Conservation (phyloP, 2,329 filamentous ascomycete species). For the Leptographium galeiforme region DNA sequence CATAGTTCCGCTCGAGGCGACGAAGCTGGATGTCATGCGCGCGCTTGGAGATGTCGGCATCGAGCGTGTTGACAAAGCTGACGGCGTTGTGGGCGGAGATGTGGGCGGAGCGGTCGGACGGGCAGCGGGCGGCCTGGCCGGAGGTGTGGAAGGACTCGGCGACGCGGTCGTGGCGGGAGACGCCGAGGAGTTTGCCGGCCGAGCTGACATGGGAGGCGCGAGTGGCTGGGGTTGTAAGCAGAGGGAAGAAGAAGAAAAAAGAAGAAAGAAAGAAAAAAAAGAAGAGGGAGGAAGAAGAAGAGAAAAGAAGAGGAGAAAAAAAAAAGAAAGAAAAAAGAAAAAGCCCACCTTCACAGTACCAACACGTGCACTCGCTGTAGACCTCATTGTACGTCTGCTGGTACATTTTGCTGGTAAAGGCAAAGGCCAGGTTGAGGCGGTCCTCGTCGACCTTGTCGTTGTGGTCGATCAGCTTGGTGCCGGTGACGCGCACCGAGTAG, state of each 20-base stretch:
- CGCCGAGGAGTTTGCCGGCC: constrained; percentile 29
- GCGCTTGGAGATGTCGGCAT: constrained; percentile 12
- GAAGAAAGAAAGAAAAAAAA: background rate
- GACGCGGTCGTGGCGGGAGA: constrained; percentile 31
- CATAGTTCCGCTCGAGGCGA: constrained; percentile 41
- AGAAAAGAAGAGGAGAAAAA: background rate
- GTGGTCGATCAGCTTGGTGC: constrained; percentile 57
- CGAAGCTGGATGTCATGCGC: constrained; percentile 20
- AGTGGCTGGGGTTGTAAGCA: constrained; percentile 23
- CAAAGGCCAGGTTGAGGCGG: constrained; percentile 50
- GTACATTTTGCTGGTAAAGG: constrained; percentile 60
- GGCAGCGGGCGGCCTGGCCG: constrained; percentile 32
- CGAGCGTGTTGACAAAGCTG: constrained; percentile 8
- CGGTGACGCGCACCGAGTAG: constrained; percentile 33
- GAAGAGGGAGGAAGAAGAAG: background rate
- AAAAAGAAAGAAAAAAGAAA: background rate
- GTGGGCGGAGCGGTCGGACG: constrained; percentile 48
- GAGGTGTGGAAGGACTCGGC: constrained; percentile 33
- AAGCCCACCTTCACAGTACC: constrained; percentile 58
- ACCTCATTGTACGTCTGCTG: constrained; percentile 49
- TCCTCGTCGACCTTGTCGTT: constrained; percentile 70
- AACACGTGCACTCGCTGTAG: constrained; percentile 68
- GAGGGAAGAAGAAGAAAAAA: background rate
- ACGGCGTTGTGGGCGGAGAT: constrained; percentile 64
- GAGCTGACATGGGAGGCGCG: constrained; percentile 40